Conservation (phyloP, 495 filamentous ascomycete species). For the Poronia punctata region DNA sequence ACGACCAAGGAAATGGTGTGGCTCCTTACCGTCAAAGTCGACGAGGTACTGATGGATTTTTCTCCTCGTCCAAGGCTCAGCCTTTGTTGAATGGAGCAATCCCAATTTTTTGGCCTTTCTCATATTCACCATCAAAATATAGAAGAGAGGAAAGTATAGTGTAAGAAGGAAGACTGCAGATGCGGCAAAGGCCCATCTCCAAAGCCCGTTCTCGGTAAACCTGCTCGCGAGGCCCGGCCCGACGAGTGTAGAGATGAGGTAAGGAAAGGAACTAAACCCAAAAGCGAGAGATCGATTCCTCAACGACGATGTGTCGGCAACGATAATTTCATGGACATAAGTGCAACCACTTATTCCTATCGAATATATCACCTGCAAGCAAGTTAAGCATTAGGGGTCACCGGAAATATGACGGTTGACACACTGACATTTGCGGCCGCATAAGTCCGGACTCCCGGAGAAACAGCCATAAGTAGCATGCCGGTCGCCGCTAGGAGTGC, state of each 20-base stretch:
- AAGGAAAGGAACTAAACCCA: conserved; percentile 50
- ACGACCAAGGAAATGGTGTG: background rate
- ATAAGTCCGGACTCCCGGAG: conserved; percentile 41
- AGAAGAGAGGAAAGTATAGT: conserved; percentile 28
- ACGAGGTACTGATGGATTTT: conserved; percentile 45
- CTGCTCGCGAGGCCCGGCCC: conserved; percentile 28
- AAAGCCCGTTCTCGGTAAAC: conserved; percentile 34
- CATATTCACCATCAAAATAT: conserved; percentile 47
- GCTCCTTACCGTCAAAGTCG: conserved; percentile 55
- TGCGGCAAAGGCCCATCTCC: conserved; percentile 52
- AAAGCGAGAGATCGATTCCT: conserved; percentile 50
- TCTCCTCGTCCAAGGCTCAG: conserved; percentile 41
- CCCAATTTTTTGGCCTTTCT: conserved; percentile 51
- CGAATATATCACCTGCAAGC: conserved; percentile 45
- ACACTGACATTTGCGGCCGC: conserved; percentile 42
- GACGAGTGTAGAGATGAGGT: conserved; percentile 50
- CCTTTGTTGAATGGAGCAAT: conserved; percentile 38
- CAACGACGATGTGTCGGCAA: conserved; percentile 52
- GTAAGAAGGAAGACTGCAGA: conserved; percentile 37
- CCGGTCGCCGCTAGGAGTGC: conserved; percentile 36
- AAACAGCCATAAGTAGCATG: conserved; percentile 46
- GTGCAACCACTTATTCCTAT: conserved; percentile 48
- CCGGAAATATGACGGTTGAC: background rate
- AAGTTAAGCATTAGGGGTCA: conserved; percentile 35
- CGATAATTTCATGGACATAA: conserved; percentile 50